Percentiles rank a stretch among this genome's conserved stretches.
phyloP scores from a whole-genome alignment of 192 early-diverging fungal genomes.

The Spinellus fusiger region DNA sequence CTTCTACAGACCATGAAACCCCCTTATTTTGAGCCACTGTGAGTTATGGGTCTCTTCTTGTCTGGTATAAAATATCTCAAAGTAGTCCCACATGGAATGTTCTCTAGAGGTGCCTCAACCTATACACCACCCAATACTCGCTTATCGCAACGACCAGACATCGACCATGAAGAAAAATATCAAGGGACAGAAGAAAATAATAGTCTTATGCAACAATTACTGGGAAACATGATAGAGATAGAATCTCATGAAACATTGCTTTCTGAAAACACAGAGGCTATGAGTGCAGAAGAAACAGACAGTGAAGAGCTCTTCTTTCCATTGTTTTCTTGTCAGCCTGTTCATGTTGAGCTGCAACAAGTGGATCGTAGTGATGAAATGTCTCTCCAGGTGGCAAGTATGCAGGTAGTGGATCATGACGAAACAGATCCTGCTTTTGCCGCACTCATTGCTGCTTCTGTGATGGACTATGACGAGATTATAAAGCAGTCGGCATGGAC shows the following conservation, averaged over 20 bases:
- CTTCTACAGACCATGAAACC: too few species aligned
- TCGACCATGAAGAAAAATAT: neutral
- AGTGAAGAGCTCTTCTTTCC: conserved; percentile 12
- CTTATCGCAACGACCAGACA: neutral
- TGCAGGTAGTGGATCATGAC: conserved; percentile 18
- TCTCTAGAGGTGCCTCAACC: neutral
- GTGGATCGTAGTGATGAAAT: neutral
- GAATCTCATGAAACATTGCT: neutral
- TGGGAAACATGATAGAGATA: neutral
- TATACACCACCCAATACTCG: neutral
- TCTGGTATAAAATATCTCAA: neutral
- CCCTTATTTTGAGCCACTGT: too few species aligned
- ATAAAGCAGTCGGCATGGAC: conserved; percentile 21
- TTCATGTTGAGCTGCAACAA: conserved; percentile 19
- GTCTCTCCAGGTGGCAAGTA: conserved; percentile 10
- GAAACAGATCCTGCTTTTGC: conserved; percentile 21
- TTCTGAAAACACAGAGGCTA: neutral
- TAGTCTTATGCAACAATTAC: conserved; percentile 11
- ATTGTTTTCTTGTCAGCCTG: conserved; percentile 16
- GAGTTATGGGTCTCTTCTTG: neutral
- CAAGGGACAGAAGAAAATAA: conserved; percentile 4
- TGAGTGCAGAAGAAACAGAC: neutral
- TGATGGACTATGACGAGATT: conserved; percentile 13
- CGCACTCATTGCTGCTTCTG: neutral
- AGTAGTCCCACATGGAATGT: neutral